Percentiles rank a stretch among this genome's conserved stretches.
These are phyloP conservation scores for Madurella fahalii DNA, from an alignment of 2,329 filamentous ascomycete species.

Conservation along the genomic window DNA sequence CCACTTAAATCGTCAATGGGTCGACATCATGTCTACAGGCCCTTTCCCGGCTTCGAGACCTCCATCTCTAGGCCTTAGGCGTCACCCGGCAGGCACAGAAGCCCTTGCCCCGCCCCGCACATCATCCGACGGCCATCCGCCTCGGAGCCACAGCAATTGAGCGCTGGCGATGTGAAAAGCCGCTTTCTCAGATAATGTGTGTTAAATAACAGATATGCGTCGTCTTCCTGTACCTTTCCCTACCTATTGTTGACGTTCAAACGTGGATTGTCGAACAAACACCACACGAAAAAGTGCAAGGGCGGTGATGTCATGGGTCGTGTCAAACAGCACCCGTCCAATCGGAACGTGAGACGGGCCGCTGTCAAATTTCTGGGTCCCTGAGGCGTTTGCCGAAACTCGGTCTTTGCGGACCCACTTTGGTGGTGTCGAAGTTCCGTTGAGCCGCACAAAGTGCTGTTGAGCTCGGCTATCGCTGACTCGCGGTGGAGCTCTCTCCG, in stretches of 20 bases:
- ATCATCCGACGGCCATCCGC: neutral
- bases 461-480: conserved; percentile 18
- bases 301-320: conserved; percentile 10
- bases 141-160: neutral
- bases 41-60: conserved; percentile 2
- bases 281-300: neutral
- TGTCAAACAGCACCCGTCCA: neutral
- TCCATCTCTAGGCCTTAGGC: neutral
- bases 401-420: neutral
- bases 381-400: neutral
- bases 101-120: conserved; percentile 3
- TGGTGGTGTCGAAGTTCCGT: conserved; percentile 9
- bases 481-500: conserved; percentile 7
- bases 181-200: neutral
- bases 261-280: neutral
- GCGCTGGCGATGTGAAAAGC: neutral
- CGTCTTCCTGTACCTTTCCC: neutral
- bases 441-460: conserved; percentile 4
- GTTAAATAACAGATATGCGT: neutral
- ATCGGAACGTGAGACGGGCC: neutral
- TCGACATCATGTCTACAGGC: conserved; percentile 5
- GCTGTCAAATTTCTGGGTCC: neutral
- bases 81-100: neutral
- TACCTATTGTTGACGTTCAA: neutral
- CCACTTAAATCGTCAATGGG: conserved; percentile 9